These are phyloP conservation scores for Euphorbia pulcherrima DNA, from an alignment of 345 rosid genomes.

Conservation along the genomic window DNA sequence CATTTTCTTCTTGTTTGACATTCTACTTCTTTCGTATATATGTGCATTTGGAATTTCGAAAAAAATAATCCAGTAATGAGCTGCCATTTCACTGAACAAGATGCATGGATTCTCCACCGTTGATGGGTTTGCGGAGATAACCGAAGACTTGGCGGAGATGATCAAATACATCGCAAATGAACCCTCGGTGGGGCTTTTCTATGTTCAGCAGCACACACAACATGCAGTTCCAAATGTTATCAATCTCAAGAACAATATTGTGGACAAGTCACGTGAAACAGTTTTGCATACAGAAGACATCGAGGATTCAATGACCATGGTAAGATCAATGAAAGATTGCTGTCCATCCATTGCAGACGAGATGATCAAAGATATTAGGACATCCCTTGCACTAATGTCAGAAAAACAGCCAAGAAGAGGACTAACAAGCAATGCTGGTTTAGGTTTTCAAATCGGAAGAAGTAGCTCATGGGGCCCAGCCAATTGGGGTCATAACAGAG, in stretches of 20 bases:
- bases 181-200: conserved; percentile 89
- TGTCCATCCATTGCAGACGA: conserved; percentile 71
- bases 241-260: conserved; percentile 48
- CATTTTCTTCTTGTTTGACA: conserved; percentile 1
- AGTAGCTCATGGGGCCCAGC: conserved; percentile 46
- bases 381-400: conserved; percentile 62
- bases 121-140: conserved; percentile 93
- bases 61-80: conserved; percentile 53
- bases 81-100: conserved; percentile 40
- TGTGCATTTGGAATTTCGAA: conserved; percentile 15
- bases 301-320: conserved; percentile 70
- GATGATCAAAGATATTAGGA: conserved; percentile 73
- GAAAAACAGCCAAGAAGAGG: conserved; percentile 65
- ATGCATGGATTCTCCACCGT: conserved; percentile 90
- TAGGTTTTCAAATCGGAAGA: conserved; percentile 43
- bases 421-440: conserved; percentile 33
- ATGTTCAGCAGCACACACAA: conserved; percentile 75
- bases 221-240: conserved; percentile 69
- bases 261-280: conserved; percentile 53
- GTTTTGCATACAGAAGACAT: conserved; percentile 67
- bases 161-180: conserved; percentile 85
- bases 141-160: conserved; percentile 83
- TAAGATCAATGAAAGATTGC: conserved; percentile 75
- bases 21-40: conserved; percentile 3
- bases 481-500: conserved; percentile 39